Base-by-base conservation (phyloP, 805 yeast species). In the Ogataea philodendri region DNA sequence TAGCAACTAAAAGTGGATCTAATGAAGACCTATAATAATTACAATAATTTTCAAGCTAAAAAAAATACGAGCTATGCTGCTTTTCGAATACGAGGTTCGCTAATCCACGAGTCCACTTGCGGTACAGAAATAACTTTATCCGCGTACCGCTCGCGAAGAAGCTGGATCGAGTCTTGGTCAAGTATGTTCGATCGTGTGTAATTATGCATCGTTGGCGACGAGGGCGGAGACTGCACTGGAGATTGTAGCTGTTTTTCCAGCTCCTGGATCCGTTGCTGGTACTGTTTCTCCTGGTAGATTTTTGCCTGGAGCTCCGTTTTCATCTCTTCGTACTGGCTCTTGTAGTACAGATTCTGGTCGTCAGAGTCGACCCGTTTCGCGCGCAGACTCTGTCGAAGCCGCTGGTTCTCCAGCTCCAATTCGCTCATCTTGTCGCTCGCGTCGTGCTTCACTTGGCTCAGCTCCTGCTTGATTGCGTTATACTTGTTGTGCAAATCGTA, bases 401-500 rank as follows among this genome's bases (percentile, higher is more conserved):
- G 18, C 9, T 42, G 38, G 15, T 37, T 41, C n/a, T 37, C 42
- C 5, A 20, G 17, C 23, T 36, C 43, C 20, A 44, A 16, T 4
- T 22, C 22, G 10, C 39, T 35, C 3, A 32, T 26, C 10, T 32
- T 15, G 22, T 25, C 28, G 15, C 25, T 23, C 14, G 23, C 16
- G 31, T 35, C 40, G 17, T 35, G 21, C 7, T 27, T 28, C 10
- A 15, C 15, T 21, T 17, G 26, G 9, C 21, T 33, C 9, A 34
- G 22, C 22, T 26, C 27, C 6, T 17, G 14, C 15, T 34, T 39
- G 19, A 45, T 20, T 15, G 42, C 39, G 14, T 37, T 42, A 27
- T 45, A 49, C 18, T 48, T 48, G n/a, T 22, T 20, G 18, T 49
- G 35, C 16, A 55, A 35, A 21, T 49, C 54, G 27, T 41, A 52